Conservation (phyloP, 2,329 filamentous ascomycete species). For the Aspergillus clavatus region DNA sequence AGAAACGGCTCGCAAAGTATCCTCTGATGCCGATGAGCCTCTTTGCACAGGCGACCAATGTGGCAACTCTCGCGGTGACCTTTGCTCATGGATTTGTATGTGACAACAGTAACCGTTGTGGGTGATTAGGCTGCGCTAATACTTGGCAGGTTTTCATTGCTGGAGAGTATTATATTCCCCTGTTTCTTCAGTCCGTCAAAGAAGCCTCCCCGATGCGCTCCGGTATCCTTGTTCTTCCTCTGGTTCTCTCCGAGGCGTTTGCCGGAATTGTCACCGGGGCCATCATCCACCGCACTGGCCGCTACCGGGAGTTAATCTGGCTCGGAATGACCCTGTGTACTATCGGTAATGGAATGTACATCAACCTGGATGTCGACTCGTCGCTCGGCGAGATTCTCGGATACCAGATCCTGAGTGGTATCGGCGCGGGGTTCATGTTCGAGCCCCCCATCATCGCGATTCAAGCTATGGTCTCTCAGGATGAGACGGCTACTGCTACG, state of each 20-base stretch:
- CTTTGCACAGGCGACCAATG: constrained; percentile 53
- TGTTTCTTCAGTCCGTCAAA: constrained; percentile 68
- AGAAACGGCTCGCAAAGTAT: constrained; percentile 59
- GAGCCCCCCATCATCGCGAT: constrained; percentile 54
- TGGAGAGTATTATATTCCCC: constrained; percentile 64
- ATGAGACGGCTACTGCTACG: constrained; percentile 49
- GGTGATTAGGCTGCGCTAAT: too few relatives aligned
- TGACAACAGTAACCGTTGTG: constrained; percentile 20
- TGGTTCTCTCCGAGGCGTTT: constrained; percentile 47
- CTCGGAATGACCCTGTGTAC: constrained; percentile 40
- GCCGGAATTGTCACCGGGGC: constrained; percentile 45
- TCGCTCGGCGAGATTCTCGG: constrained; percentile 41
- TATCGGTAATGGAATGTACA: constrained; percentile 47
- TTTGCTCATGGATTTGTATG: constrained; percentile 46
- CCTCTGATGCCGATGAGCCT: constrained; percentile 65
- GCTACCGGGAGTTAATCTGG: constrained; percentile 46
- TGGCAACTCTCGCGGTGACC: constrained; percentile 51
- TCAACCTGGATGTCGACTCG: constrained; percentile 36
- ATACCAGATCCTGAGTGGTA: constrained; percentile 48
- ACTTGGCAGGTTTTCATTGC: constrained; percentile 60
- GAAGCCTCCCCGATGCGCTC: constrained; percentile 58
- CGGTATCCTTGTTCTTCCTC: constrained; percentile 56
- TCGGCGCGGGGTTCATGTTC: constrained; percentile 52
- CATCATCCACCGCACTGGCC: constrained; percentile 48
- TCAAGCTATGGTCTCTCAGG: constrained; percentile 49